Percentiles rank a stretch among this genome's conserved stretches.
Evolutionary conservation across 2,329 filamentous ascomycete genomes (phyloP).

Genomic region (Beauveria bassiana): DNA sequence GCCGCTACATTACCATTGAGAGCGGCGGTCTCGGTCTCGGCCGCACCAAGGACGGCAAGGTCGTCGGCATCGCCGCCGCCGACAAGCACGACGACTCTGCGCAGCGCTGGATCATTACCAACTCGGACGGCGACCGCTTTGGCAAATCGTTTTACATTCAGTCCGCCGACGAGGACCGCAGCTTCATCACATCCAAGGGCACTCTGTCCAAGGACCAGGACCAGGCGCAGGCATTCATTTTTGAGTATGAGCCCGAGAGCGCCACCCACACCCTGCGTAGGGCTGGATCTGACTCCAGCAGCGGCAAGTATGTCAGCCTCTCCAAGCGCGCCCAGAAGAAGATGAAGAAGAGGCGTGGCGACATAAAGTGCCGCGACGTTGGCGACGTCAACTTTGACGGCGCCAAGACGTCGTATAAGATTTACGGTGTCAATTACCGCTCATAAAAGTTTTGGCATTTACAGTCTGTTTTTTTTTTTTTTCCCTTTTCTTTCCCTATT

Average conservation of each 20-base stretch:
- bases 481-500: too few relatives aligned
- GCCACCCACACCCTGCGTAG: background rate
- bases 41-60: constrained; percentile 20
- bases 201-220: constrained; percentile 10
- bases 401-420: background rate
- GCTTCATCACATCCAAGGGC: constrained; percentile 15
- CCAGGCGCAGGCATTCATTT: constrained; percentile 6
- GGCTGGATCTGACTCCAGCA: background rate
- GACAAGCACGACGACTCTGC: constrained; percentile 28
- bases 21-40: constrained; percentile 31
- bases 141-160: constrained; percentile 17
- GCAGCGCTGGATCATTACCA: constrained; percentile 43
- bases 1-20: constrained; percentile 45
- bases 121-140: constrained; percentile 19
- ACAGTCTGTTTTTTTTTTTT: too few relatives aligned
- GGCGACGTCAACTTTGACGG: constrained; percentile 5
- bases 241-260: constrained; percentile 6
- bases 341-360: background rate
- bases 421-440: constrained; percentile 11
- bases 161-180: constrained; percentile 19
- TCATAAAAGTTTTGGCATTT: background rate
- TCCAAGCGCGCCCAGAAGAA: background rate
- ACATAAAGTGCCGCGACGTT: background rate
- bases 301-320: constrained; percentile 1
- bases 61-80: constrained; percentile 9